Evolutionary conservation across 768 basidiomycete species (phyloP).

Genomic region (Cubamyces sp.): DNA sequence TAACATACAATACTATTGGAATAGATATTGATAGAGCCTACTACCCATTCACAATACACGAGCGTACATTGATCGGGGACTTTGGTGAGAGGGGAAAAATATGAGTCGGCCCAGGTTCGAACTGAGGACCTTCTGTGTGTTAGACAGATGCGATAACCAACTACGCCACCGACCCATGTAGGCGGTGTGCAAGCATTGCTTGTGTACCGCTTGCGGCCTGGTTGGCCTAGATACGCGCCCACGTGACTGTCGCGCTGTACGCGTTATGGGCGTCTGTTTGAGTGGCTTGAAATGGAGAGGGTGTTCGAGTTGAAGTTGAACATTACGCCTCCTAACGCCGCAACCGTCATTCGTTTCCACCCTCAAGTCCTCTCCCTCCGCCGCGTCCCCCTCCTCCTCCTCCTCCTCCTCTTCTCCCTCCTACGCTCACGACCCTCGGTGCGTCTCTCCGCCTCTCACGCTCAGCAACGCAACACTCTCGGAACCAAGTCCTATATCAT

Average conservation of each 20-base stretch:
- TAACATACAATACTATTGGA: no score
- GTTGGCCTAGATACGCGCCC: neutral
- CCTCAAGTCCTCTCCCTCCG: neutral
- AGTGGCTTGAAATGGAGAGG: conserved; percentile 3
- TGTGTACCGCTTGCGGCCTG: no score
- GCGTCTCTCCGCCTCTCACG: neutral
- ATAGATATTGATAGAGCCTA: no score
- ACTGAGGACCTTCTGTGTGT: conserved; percentile 80
- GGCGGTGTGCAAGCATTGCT: no score
- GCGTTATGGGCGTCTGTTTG: conserved; percentile 8
- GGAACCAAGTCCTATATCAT: neutral
- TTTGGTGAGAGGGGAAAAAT: neutral
- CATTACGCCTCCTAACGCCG: neutral
- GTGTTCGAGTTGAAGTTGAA: neutral
- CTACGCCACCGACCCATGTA: conserved; percentile 64
- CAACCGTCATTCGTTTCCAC: neutral
- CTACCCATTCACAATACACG: no score
- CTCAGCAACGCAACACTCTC: neutral
- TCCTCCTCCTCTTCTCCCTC: neutral
- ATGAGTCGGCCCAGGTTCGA: conserved; percentile 60
- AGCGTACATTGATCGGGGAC: no score
- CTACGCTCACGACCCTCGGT: neutral
- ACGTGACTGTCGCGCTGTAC: conserved; percentile 3
- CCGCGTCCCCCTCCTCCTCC: neutral
- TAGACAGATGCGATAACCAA: conserved; percentile 86